A percentile compares a stretch with the other conserved stretches of the same genome.
Conservation (phyloP, 768 basidiomycete genomes). For the Termitomyces sp. region DNA sequence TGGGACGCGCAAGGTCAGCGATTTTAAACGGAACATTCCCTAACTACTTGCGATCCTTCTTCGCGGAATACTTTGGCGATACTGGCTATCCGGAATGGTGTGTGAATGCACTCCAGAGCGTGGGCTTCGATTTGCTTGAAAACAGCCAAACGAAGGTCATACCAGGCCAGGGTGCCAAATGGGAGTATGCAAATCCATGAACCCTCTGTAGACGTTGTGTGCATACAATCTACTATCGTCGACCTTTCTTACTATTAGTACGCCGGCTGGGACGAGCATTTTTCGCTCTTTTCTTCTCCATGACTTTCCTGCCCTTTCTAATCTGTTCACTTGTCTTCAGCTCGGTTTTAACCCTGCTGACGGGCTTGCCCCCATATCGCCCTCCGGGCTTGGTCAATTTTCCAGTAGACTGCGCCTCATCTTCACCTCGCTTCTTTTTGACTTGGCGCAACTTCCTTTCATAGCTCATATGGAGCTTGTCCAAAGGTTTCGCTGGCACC, state of each 20-base stretch:
- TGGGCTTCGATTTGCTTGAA: constrained; percentile 78
- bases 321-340: constrained; percentile 88
- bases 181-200: constrained; percentile 63
- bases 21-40: constrained; percentile 78
- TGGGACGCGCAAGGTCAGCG: constrained; percentile 81
- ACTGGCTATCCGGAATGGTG: constrained; percentile 87
- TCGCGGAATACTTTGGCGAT: constrained; percentile 69
- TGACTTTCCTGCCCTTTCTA: constrained; percentile 60
- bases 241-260: constrained; percentile 31
- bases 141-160: constrained; percentile 44
- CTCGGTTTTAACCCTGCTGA: constrained; percentile 68
- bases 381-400: constrained; percentile 30
- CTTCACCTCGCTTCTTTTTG: constrained; percentile 43
- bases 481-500: constrained; percentile 64
- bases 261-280: constrained; percentile 65
- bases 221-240: constrained; percentile 21
- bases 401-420: constrained; percentile 16
- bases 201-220: background rate
- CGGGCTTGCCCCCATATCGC: constrained; percentile 53
- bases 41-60: constrained; percentile 69
- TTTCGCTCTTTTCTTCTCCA: constrained; percentile 66
- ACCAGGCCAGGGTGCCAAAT: constrained; percentile 62
- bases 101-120: constrained; percentile 74
- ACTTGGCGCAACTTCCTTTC: constrained; percentile 64
- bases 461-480: constrained; percentile 66